phyloP scores from a whole-genome alignment of 768 basidiomycete genomes.

The Piloderma croceum region DNA sequence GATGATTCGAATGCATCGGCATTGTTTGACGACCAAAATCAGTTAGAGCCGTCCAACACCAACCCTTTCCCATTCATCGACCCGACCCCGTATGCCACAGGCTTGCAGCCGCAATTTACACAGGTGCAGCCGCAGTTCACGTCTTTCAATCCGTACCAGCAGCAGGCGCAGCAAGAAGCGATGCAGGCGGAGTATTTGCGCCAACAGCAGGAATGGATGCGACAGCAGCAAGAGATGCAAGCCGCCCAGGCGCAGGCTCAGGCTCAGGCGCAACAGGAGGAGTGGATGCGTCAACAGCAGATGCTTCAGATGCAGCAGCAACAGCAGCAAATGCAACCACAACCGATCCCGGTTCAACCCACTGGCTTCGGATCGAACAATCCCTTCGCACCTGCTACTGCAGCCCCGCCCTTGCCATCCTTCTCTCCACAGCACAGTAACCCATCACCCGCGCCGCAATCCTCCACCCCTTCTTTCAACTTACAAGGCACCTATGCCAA shows the following conservation, averaged over 20 bases:
- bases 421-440: too few relatives aligned
- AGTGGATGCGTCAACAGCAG: constrained; percentile 43
- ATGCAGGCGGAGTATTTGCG: constrained; percentile 52
- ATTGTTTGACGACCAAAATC: constrained; percentile 83
- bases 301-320: constrained; percentile 38
- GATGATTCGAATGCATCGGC: constrained; percentile 68
- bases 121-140: constrained; percentile 80
- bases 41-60: constrained; percentile 39
- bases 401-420: constrained; percentile 30
- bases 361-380: constrained; percentile 92
- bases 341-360: constrained; percentile 48
- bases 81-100: constrained; percentile 51
- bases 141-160: constrained; percentile 90
- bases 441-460: constrained; percentile 29
- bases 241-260: constrained; percentile 43
- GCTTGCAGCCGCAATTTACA: constrained; percentile 70
- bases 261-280: constrained; percentile 44
- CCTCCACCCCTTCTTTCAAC: constrained; percentile 54
- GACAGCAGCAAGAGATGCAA: constrained; percentile 54
- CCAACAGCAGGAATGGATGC: constrained; percentile 65
- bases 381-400: constrained; percentile 66
- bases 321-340: constrained; percentile 40
- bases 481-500: constrained; percentile 64
- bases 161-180: constrained; percentile 88
- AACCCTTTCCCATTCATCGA: constrained; percentile 63